A percentile compares a stretch with the other conserved stretches of the same genome.
Conservation (phyloP, 306 rosid species). For the Cajanus cajan region DNA sequence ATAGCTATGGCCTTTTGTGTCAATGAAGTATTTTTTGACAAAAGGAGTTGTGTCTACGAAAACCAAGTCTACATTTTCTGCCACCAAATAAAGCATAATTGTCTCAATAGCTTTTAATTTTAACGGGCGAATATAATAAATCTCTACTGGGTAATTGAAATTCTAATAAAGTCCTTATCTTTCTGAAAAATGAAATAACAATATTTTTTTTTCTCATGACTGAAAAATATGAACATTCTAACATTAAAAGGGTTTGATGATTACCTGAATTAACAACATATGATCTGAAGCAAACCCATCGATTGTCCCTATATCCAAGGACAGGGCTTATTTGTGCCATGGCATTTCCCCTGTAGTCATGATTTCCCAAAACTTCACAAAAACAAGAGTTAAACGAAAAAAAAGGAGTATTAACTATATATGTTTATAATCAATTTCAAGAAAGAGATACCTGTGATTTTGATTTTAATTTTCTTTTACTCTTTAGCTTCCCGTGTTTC, state of each 20-base stretch:
- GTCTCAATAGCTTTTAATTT: not conserved
- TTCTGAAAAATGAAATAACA: not conserved
- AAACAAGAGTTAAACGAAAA: not conserved
- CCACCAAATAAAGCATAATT: not conserved
- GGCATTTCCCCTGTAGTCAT: not conserved
- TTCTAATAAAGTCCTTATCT: not conserved
- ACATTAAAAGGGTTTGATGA: not conserved
- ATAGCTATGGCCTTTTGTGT: not conserved
- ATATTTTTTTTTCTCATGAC: too few relatives aligned
- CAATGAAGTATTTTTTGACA: not conserved
- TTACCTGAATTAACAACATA: not conserved
- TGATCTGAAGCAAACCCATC: not conserved
- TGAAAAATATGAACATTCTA: too few relatives aligned
- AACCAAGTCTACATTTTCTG: not conserved
- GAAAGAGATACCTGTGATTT: not conserved
- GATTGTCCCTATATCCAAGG: not conserved
- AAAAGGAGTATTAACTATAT: not conserved
- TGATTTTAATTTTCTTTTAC: too few relatives aligned
- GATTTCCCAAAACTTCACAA: not conserved
- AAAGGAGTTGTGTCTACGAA: not conserved
- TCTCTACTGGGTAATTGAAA: not conserved
- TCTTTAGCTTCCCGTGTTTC: too few relatives aligned
- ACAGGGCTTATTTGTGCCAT: not conserved
- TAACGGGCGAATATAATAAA: not conserved
- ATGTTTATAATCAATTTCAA: not conserved